These are phyloP conservation scores for Capronia americana DNA, from an alignment of 2,329 filamentous ascomycete genomes.

Conservation along the genomic window DNA sequence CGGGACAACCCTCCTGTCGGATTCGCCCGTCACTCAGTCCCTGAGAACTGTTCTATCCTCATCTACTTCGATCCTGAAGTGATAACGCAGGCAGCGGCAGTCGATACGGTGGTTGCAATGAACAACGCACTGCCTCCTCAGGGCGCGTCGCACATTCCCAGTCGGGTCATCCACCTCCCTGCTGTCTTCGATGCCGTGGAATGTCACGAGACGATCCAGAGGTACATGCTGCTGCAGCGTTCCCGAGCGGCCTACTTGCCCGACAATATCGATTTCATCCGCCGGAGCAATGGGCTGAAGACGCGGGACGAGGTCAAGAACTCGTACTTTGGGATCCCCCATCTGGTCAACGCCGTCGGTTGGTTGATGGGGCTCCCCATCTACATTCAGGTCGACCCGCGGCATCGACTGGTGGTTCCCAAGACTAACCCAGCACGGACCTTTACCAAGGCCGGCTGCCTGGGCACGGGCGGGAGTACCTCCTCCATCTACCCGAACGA, in stretches of 20 bases:
- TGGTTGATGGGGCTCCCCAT: conserved; percentile 62
- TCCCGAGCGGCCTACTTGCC: conserved; percentile 66
- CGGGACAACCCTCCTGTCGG: conserved; percentile 1
- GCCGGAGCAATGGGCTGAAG: conserved; percentile 59
- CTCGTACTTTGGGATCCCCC: conserved; percentile 48
- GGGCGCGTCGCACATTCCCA: conserved; percentile 51
- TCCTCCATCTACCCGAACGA: conserved; percentile 62
- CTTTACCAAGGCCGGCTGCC: conserved; percentile 61
- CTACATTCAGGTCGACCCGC: conserved; percentile 59
- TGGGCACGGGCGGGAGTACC: conserved; percentile 61
- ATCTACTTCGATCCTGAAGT: conserved; percentile 10
- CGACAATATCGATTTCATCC: conserved; percentile 64
- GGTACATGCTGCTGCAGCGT: conserved; percentile 67
- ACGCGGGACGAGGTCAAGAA: conserved; percentile 50
- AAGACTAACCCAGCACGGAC: conserved; percentile 64
- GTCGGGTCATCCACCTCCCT: conserved; percentile 51
- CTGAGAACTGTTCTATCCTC: background rate
- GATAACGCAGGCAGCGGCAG: background rate
- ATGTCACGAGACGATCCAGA: conserved; percentile 57
- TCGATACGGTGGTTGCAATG: background rate
- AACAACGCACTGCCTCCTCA: background rate
- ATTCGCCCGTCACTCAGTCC: background rate
- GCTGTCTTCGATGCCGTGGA: conserved; percentile 48
- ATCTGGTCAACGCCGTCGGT: conserved; percentile 57
- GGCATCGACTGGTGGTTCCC: conserved; percentile 58